A percentile compares a stretch with the other conserved stretches of the same genome.
Conservation (phyloP, 192 early-diverging fungal genomes). For the Mortierella claussenii region DNA sequence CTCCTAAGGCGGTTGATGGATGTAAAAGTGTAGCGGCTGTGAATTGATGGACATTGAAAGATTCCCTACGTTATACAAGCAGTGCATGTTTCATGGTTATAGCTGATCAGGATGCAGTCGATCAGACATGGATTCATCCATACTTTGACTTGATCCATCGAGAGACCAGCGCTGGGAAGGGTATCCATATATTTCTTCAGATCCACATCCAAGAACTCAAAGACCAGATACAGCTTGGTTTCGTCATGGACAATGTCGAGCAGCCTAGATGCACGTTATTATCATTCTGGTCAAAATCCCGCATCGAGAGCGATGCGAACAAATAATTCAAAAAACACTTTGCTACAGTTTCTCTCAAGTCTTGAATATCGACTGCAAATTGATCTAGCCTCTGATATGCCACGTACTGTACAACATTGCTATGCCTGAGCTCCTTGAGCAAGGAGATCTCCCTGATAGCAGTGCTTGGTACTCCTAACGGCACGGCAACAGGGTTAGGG, state of each 20-base stretch:
- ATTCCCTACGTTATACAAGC: background rate
- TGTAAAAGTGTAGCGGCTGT: background rate
- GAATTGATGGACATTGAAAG: no score
- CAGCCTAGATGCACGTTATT: slow-evolving; percentile 73
- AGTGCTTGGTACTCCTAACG: slow-evolving; percentile 74
- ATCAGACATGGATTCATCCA: no score
- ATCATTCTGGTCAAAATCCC: background rate
- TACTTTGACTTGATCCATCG: slow-evolving; percentile 41
- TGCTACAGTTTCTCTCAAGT: no score
- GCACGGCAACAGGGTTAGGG: background rate
- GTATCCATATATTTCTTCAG: slow-evolving; percentile 42
- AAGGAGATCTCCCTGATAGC: slow-evolving; percentile 83
- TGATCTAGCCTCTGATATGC: no score
- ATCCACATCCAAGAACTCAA: slow-evolving; percentile 93
- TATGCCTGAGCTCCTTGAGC: slow-evolving; percentile 77
- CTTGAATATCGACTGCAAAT: no score
- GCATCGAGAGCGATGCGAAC: no score
- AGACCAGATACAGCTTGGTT: slow-evolving; percentile 90
- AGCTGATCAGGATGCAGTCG: no score
- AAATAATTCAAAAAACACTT: no score
- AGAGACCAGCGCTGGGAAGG: slow-evolving; percentile 1
- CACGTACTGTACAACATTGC: slow-evolving; percentile 78
- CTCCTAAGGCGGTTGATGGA: slow-evolving; percentile 60
- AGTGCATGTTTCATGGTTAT: no score
- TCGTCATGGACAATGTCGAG: slow-evolving; percentile 89